Percentiles rank a stretch among this genome's conserved stretches.
phyloP scores from a whole-genome alignment of 2,329 filamentous ascomycete species.

The Myriosclerotinia duriaeana region DNA sequence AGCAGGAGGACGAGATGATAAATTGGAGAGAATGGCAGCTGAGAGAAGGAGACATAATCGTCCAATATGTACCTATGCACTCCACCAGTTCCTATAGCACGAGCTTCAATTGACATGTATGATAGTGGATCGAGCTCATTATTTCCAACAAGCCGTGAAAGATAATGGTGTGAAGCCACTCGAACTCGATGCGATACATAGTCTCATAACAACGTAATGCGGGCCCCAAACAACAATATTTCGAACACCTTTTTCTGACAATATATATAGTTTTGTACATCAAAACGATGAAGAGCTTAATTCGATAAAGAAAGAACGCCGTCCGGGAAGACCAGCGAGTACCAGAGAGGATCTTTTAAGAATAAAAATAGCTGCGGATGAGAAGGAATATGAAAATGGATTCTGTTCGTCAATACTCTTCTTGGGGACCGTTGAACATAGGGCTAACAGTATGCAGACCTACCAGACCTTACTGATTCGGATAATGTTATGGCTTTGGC shows the following conservation, averaged over 20 bases:
- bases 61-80: slow-evolving; percentile 62
- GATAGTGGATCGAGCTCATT: slow-evolving; percentile 65
- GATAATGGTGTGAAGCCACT: slow-evolving; percentile 53
- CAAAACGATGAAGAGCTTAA: slow-evolving; percentile 71
- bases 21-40: slow-evolving; percentile 70
- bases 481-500: slow-evolving; percentile 65
- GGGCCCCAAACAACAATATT: slow-evolving; percentile 28
- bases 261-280: slow-evolving; percentile 54
- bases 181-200: slow-evolving; percentile 56
- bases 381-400: slow-evolving; percentile 78
- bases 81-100: not conserved
- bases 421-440: not conserved
- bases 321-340: slow-evolving; percentile 76
- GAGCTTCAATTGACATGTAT: slow-evolving; percentile 25
- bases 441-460: slow-evolving; percentile 46
- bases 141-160: slow-evolving; percentile 67
- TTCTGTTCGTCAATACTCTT: slow-evolving; percentile 62
- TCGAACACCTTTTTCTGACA: slow-evolving; percentile 4
- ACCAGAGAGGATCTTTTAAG: slow-evolving; percentile 75
- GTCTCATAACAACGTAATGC: slow-evolving; percentile 61
- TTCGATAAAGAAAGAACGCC: slow-evolving; percentile 64
- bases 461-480: slow-evolving; percentile 72
- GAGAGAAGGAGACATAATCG: slow-evolving; percentile 72
- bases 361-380: slow-evolving; percentile 66
- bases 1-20: slow-evolving; percentile 78